Conservation (phyloP, 768 basidiomycete species). For the Leucosporidium creatinivorum region DNA sequence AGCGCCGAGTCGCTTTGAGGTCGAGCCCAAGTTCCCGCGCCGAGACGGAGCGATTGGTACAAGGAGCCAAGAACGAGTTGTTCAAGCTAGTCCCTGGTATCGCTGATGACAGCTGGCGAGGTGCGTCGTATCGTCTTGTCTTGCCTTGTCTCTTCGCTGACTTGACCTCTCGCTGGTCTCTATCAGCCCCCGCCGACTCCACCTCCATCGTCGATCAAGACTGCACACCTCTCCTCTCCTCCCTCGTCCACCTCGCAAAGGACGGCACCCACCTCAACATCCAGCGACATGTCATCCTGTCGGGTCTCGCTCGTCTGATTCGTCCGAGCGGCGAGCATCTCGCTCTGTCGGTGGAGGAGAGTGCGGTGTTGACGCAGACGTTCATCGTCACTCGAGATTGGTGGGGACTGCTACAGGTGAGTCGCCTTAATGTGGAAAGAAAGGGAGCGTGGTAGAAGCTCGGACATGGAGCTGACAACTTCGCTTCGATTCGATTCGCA, state of each 20-base stretch:
- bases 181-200: not conserved
- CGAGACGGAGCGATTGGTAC: not conserved
- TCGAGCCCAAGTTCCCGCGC: not conserved
- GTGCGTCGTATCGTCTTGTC: not conserved
- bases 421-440: not conserved
- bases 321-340: not conserved
- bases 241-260: not conserved
- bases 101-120: not conserved
- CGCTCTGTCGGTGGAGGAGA: constrained; percentile 1
- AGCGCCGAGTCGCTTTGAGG: not conserved
- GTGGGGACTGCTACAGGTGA: constrained; percentile 15
- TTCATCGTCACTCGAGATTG: constrained; percentile 3
- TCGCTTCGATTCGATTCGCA: too few species aligned
- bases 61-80: not conserved
- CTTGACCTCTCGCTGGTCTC: not conserved
- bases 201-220: not conserved
- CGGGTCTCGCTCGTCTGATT: not conserved
- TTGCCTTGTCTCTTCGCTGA: too few species aligned
- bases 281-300: constrained; percentile 12
- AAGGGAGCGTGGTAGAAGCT: not conserved
- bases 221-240: not conserved
- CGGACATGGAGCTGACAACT: not conserved
- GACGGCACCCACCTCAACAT: constrained; percentile 9
- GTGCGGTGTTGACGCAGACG: not conserved
- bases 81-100: not conserved